Conservation (phyloP, 495 filamentous ascomycete species). For the Bryoglossum gracile region DNA sequence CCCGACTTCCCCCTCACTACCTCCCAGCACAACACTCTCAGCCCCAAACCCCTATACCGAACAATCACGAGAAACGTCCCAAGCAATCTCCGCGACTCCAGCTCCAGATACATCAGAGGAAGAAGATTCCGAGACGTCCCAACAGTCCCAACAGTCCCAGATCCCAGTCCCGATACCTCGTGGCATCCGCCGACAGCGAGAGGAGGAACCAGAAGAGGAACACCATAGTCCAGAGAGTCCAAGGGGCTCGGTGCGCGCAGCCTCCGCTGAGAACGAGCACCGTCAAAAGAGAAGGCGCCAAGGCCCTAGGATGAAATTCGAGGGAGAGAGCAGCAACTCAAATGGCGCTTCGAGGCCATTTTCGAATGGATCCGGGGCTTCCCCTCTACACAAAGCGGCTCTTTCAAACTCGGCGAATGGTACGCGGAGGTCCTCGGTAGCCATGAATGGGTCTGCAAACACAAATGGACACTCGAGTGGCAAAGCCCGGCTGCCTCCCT, state of each 20-base stretch:
- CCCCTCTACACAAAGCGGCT: slow-evolving; percentile 23
- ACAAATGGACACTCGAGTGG: slow-evolving; percentile 28
- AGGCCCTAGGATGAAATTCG: slow-evolving; percentile 26
- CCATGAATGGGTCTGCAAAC: slow-evolving; percentile 34
- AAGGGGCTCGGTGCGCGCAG: slow-evolving; percentile 8
- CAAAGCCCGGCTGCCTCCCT: slow-evolving; percentile 25
- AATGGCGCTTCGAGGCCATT: slow-evolving; percentile 31
- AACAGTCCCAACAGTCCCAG: slow-evolving; percentile 15
- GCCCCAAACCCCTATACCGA: slow-evolving; percentile 21
- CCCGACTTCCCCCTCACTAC: slow-evolving; percentile 31
- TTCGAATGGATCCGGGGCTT: slow-evolving; percentile 34
- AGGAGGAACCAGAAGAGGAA: slow-evolving; percentile 12
- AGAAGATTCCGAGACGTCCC: no score
- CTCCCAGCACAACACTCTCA: slow-evolving; percentile 34
- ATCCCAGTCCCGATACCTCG: slow-evolving; percentile 20
- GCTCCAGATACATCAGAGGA: slow-evolving; percentile 14
- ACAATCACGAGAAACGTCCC: background rate
- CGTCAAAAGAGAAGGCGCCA: slow-evolving; percentile 28
- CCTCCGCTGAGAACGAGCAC: slow-evolving; percentile 16
- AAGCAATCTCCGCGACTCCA: slow-evolving; percentile 5
- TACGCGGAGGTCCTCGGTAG: slow-evolving; percentile 26
- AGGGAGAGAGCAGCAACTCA: slow-evolving; percentile 22
- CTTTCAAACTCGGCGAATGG: slow-evolving; percentile 33
- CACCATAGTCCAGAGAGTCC: slow-evolving; percentile 9
- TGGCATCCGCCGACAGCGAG: slow-evolving; percentile 20